Base-by-base conservation (phyloP, 345 rosid species). In the Iberis pinnata region DNA sequence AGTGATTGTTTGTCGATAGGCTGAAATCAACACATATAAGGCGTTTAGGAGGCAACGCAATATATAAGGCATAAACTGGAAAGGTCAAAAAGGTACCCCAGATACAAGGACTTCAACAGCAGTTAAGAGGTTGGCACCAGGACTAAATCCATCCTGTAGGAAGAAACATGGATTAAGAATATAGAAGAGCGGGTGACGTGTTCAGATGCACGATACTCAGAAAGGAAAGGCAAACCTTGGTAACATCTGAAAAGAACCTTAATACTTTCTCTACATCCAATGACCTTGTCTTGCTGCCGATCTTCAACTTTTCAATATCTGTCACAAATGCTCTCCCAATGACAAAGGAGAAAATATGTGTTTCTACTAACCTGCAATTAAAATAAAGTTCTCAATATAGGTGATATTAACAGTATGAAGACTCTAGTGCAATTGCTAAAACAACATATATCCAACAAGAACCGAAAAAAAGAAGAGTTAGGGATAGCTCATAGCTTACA, bases 251-350 rank as follows among this genome's bases (percentile, higher is more conserved):
- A 75, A 93, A 88, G 70, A 77, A 93, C 64, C 51, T 69, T 57
- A 88, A 61, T 59, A 85, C 74, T 70, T 75, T 77, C 38, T 49
- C 71, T 70, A 76, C 78, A 78, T 81, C 82, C 87, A 93, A 56
- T 60, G 94, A 76, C 76, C 89, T 83, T 57, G 78, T 74, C 82
- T 88, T 88, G 84, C 86, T 83, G 78, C 95, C 71, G 60, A 93
- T 82, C 75, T 93, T 93, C 76, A 93, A 78, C 80, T 93, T 93
- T 65, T 82, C 99, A 52, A 88, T 75, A 73, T 93, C 99, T 25
- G 99, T 83, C 57, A 88, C 99, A 82, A 88, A 93, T 42, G 97
- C 99, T 82, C 99, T 76, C 79, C 99, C 99, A 68, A 93, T 86
- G 61, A 88, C 99, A 74, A 93, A 93, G 41, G 87, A 88, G 82